Percentiles rank a stretch among this genome's conserved stretches.
These are phyloP conservation scores for Trichoderma cornu-damae DNA, from an alignment of 2,329 filamentous ascomycete species.

Conservation along the genomic window DNA sequence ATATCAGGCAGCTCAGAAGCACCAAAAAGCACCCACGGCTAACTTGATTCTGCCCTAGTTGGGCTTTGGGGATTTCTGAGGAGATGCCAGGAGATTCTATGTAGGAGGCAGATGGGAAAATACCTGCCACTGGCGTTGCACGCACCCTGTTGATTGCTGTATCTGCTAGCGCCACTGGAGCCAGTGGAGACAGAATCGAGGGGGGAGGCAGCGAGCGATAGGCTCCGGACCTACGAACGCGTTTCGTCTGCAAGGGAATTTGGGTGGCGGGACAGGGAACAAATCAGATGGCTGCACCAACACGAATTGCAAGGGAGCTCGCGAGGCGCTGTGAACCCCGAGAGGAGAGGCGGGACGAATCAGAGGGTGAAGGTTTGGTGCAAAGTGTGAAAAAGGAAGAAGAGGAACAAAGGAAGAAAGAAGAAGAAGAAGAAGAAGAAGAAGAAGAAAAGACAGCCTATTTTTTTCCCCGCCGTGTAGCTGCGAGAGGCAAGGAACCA, in stretches of 20 bases:
- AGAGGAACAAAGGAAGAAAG: neutral
- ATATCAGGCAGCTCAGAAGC: conserved; percentile 12
- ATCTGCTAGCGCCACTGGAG: conserved; percentile 13
- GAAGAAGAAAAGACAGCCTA: neutral
- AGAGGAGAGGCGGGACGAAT: neutral
- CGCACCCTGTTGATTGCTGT: conserved; percentile 14
- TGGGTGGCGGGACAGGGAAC: neutral
- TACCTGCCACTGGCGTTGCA: conserved; percentile 4
- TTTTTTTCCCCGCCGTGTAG: neutral
- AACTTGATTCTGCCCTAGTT: conserved; percentile 12
- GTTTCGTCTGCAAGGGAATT: conserved; percentile 16
- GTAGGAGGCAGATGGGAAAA: neutral
- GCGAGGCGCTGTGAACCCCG: conserved; percentile 11
- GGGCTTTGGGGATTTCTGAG: neutral
- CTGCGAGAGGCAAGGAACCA: neutral
- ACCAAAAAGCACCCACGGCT: conserved; percentile 1
- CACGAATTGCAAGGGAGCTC: conserved; percentile 9
- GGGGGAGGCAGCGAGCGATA: conserved; percentile 7
- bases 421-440: neutral
- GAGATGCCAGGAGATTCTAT: conserved; percentile 3
- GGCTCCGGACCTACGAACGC: conserved; percentile 10
- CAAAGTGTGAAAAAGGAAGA: neutral
- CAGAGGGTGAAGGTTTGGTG: neutral
- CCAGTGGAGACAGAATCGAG: conserved; percentile 13
- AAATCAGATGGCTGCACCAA: conserved; percentile 13